Percentiles rank a stretch among this genome's conserved stretches.
Conservation (phyloP, 176 grass and related monocot species). For the Lolium multiflorum region DNA sequence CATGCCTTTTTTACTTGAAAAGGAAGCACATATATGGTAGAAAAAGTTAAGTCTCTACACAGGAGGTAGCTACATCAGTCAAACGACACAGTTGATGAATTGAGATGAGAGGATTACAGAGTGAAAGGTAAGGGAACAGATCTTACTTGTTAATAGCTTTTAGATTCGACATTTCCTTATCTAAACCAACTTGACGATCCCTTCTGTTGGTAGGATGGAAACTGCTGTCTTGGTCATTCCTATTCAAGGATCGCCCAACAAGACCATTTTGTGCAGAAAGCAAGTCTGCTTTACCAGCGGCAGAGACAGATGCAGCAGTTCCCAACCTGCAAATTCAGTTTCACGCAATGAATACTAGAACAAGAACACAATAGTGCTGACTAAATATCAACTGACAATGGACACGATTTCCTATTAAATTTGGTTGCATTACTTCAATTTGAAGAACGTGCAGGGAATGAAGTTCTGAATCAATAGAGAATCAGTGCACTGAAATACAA, state of each 20-base stretch:
- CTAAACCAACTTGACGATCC: slow-evolving; percentile 66
- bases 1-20: slow-evolving; percentile 30
- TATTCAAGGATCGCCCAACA: slow-evolving; percentile 62
- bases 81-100: slow-evolving; percentile 17
- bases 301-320: slow-evolving; percentile 47
- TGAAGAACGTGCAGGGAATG: slow-evolving; percentile 31
- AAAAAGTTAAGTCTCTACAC: slow-evolving; percentile 13
- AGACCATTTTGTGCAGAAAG: slow-evolving; percentile 73
- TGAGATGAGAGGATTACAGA: slow-evolving; percentile 30
- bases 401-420: slow-evolving; percentile 26
- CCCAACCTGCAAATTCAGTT: slow-evolving; percentile 69
- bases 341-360: slow-evolving; percentile 32
- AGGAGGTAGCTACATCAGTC: slow-evolving; percentile 25
- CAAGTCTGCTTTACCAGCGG: slow-evolving; percentile 61
- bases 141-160: slow-evolving; percentile 86
- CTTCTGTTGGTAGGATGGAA: slow-evolving; percentile 68
- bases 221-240: slow-evolving; percentile 66
- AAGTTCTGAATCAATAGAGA: slow-evolving; percentile 47
- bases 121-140: slow-evolving; percentile 34
- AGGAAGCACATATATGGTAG: slow-evolving; percentile 16
- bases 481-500: slow-evolving; percentile 39
- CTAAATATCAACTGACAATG: neutral
- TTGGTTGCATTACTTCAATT: slow-evolving; percentile 31
- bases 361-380: slow-evolving; percentile 20
- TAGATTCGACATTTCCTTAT: slow-evolving; percentile 57